phyloP scores from a whole-genome alignment of 331 rosid genomes.

The Spiraea crenata region DNA sequence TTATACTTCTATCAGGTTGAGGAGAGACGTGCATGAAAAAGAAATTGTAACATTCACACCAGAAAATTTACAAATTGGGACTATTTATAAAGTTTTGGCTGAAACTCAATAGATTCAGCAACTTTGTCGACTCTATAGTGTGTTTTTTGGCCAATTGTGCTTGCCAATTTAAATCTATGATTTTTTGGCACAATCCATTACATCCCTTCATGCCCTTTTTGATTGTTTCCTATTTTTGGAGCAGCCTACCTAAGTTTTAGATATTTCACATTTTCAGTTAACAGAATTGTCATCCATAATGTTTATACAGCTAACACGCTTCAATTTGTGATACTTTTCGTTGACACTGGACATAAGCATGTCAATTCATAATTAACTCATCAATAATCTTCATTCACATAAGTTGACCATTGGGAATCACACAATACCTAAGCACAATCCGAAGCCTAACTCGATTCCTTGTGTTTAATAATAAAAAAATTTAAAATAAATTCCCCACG shows the following conservation, averaged over 20 bases:
- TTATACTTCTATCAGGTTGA: too few relatives aligned
- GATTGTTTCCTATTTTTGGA: background rate
- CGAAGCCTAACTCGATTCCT: too few relatives aligned
- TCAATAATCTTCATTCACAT: too few relatives aligned
- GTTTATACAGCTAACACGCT: background rate
- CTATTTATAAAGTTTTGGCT: background rate
- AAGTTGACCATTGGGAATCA: too few relatives aligned
- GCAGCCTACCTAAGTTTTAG: background rate
- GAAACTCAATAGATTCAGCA: background rate
- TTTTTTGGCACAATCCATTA: background rate
- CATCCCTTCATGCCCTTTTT: background rate
- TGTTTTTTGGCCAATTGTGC: background rate
- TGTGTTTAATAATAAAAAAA: too few relatives aligned
- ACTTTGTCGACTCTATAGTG: background rate
- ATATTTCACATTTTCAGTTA: background rate
- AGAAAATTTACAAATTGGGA: background rate
- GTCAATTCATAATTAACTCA: too few relatives aligned
- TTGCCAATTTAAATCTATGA: background rate
- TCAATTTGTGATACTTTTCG: background rate
- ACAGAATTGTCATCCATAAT: background rate
- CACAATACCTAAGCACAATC: too few relatives aligned
- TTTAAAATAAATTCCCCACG: background rate
- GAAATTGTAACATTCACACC: background rate
- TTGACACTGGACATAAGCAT: too few relatives aligned
- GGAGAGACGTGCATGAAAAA: background rate